These are phyloP conservation scores for Nasturtium officinale DNA, from an alignment of 345 rosid genomes.

Conservation along the genomic window DNA sequence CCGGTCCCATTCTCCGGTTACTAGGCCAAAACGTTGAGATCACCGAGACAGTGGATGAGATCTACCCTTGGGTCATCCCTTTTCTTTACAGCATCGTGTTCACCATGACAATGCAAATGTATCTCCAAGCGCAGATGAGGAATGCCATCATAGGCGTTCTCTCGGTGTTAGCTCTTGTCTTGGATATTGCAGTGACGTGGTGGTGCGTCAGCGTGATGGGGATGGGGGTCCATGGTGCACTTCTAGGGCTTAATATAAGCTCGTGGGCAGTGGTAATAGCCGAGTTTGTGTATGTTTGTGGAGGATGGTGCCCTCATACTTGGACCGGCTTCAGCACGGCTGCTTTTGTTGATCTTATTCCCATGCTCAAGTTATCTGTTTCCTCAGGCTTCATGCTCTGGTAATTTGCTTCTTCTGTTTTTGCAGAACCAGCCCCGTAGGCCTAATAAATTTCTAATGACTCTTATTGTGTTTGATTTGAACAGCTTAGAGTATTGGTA, in stretches of 20 bases:
- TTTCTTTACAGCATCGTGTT: conserved; percentile 45
- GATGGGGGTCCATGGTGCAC: conserved; percentile 57
- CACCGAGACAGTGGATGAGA: conserved; percentile 46
- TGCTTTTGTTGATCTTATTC: conserved; percentile 53
- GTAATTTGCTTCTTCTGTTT: conserved; percentile 27
- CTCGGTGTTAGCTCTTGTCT: conserved; percentile 33
- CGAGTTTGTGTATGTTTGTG: conserved; percentile 54
- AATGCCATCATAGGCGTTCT: conserved; percentile 54
- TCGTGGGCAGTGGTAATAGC: conserved; percentile 51
- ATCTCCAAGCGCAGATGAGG: conserved; percentile 59
- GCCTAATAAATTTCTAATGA: neutral
- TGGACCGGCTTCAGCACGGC: conserved; percentile 62
- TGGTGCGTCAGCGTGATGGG: conserved; percentile 45
- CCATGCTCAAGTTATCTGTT: conserved; percentile 55
- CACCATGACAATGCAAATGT: conserved; percentile 56
- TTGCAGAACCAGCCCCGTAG: neutral
- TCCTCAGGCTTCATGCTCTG: conserved; percentile 72
- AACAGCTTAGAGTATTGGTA: conserved; percentile 86
- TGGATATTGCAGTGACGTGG: conserved; percentile 51
- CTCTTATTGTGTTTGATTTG: neutral
- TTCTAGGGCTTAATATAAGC: conserved; percentile 51
- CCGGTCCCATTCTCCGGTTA: conserved; percentile 48
- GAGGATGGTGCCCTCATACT: conserved; percentile 65
- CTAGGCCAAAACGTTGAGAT: conserved; percentile 50
- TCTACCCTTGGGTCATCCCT: conserved; percentile 63